phyloP scores from a whole-genome alignment of 441 rosid species.

The Populus hybrid region DNA sequence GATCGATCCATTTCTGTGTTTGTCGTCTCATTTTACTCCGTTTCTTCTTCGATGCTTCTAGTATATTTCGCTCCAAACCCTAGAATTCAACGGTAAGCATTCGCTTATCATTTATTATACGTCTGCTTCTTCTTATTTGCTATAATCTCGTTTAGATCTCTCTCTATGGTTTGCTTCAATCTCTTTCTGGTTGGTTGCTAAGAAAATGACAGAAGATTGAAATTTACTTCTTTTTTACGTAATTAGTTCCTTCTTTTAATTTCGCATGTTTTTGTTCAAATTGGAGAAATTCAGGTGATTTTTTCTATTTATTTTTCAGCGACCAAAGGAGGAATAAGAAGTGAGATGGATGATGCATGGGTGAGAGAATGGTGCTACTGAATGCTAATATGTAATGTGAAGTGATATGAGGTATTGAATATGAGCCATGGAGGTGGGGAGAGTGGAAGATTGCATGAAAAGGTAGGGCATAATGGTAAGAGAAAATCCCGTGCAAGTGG shows the following conservation, averaged over 20 bases:
- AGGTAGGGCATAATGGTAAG: constrained; percentile 18
- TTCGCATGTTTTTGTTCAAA: too few relatives aligned
- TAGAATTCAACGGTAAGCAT: constrained; percentile 15
- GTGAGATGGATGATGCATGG: constrained; percentile 13
- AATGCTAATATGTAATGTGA: constrained; percentile 27
- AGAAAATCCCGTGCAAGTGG: constrained; percentile 32
- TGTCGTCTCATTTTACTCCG: background rate
- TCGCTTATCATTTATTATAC: background rate
- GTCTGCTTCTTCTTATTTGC: too few relatives aligned
- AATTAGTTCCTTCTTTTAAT: background rate
- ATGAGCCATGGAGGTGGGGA: constrained; percentile 93
- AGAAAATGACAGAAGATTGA: background rate
- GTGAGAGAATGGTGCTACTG: constrained; percentile 34
- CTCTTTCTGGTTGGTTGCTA: background rate
- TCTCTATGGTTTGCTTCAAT: background rate
- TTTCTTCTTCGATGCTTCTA: background rate
- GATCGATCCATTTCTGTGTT: background rate
- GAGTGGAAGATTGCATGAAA: constrained; percentile 56
- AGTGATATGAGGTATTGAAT: constrained; percentile 74
- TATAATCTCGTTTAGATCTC: too few relatives aligned
- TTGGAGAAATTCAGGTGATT: too few relatives aligned
- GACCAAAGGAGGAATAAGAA: too few relatives aligned
- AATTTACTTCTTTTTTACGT: background rate
- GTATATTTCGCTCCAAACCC: background rate
- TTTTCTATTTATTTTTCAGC: background rate